phyloP scores from a whole-genome alignment of 306 rosid genomes.

The Carpinus fangiana region DNA sequence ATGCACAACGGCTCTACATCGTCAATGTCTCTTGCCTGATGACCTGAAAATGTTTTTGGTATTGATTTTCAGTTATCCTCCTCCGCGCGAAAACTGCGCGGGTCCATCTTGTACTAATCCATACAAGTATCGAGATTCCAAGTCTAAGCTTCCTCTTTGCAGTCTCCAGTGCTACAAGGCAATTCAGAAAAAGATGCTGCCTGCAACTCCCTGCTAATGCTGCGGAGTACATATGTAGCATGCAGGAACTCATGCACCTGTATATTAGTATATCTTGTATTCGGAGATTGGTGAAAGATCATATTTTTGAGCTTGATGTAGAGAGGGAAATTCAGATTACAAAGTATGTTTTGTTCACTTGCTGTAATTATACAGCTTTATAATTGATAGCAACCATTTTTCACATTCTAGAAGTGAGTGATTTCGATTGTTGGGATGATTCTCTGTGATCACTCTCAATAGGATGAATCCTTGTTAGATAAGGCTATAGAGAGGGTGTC shows the following conservation, averaged over 20 bases:
- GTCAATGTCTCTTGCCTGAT: conserved; percentile 20
- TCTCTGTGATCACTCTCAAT: too few species aligned
- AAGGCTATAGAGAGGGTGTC: too few species aligned
- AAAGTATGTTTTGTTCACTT: background rate
- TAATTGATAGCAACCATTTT: background rate
- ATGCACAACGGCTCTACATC: background rate
- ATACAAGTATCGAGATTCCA: conserved; percentile 84
- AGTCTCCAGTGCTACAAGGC: conserved; percentile 90
- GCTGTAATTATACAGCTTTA: conserved; percentile 3
- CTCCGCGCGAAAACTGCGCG: conserved; percentile 78
- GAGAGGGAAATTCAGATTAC: background rate
- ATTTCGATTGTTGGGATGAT: too few species aligned
- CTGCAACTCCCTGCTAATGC: conserved; percentile 34
- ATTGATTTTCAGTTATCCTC: conserved; percentile 74
- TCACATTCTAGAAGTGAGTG: background rate
- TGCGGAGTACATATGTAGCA: background rate
- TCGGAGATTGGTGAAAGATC: background rate
- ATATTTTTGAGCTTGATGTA: background rate
- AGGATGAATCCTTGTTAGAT: too few species aligned
- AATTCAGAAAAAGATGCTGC: conserved; percentile 39
- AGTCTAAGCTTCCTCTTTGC: conserved; percentile 86
- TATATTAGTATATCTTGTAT: background rate
- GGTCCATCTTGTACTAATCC: conserved; percentile 80
- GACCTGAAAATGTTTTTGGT: conserved; percentile 7
- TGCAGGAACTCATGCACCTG: background rate